Base-by-base conservation (phyloP, 2,329 filamentous ascomycete species). In the Raffaelea deltoideospora region DNA sequence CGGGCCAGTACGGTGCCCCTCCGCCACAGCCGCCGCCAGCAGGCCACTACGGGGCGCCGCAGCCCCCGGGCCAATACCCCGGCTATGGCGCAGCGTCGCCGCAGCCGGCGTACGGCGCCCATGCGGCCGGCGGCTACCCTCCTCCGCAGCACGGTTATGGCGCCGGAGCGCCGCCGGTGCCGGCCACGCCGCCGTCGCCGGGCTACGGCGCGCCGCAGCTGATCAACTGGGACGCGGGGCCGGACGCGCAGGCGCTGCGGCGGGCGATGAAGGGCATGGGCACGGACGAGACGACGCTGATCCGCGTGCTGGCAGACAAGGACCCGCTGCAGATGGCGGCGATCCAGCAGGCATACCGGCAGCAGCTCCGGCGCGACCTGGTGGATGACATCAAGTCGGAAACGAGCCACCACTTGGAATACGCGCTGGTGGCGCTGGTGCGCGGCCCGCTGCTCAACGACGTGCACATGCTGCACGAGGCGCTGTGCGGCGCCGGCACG, bases 191-290 rank as follows among this genome's bases (percentile, higher is more conserved):
- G 10, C 72, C 83, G 1, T 81, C 81, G 0, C 58, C 69, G 0
- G 87, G 87, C 26, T 95, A 94, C 50, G 74, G 75, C 3, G 68
- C 79, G 0, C 72, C 74, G 11, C 79, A 82, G 49, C 63, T 72
- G 32, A 79, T 83, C 31, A 65, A 72, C 22, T 78, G 68, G 65
- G 76, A 93, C 44, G 78, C 74, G 33, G 66, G 61, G 3, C 60
- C 64, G 11, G 76, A 90, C 47, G 80, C 84, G 0, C 72, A 85
- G 39, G 71, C 65, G 4, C 63, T 93, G 18, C 74, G 84, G 37
- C 70, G 70, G 47, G 84, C 88, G 3, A 94, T 95, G 85, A 94
- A 93, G 57, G 86, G 55, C 0, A 83, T 94, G 43, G 88, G 87
- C 24, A 95, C 87, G 0, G 76, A 96, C 49, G 87, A 95, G 55